Evolutionary conservation across 2,329 filamentous ascomycete species (phyloP).

Genomic region (Fusarium illudens): DNA sequence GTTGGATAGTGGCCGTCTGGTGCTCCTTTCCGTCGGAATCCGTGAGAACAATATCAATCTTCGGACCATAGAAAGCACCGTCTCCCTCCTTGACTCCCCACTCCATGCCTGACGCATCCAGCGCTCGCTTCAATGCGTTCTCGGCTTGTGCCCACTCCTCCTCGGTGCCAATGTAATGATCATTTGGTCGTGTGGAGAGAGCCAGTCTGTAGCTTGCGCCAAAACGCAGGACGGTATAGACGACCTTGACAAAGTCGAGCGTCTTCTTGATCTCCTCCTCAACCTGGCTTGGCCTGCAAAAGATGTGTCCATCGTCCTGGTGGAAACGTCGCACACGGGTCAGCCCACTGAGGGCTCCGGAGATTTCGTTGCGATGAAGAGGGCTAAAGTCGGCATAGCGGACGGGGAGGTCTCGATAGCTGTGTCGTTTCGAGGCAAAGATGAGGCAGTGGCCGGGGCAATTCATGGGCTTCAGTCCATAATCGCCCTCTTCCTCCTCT

Average conservation of each 20-base stretch:
- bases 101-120: constrained; percentile 72
- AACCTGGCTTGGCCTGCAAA: constrained; percentile 82
- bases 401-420: constrained; percentile 82
- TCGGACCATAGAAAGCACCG: constrained; percentile 90
- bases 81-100: constrained; percentile 84
- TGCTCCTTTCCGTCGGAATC: constrained; percentile 87
- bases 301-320: constrained; percentile 92
- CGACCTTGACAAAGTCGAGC: constrained; percentile 76
- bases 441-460: constrained; percentile 89
- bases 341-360: constrained; percentile 80
- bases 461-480: constrained; percentile 92
- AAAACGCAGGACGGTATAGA: constrained; percentile 75
- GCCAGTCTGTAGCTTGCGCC: constrained; percentile 75
- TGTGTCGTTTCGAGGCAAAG: constrained; percentile 76
- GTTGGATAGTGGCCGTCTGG: constrained; percentile 87
- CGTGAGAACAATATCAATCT: constrained; percentile 85
- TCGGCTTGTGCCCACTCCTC: constrained; percentile 68
- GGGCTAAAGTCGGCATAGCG: constrained; percentile 89
- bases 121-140: constrained; percentile 49
- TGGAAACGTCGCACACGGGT: constrained; percentile 88
- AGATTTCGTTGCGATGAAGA: constrained; percentile 86
- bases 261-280: constrained; percentile 77
- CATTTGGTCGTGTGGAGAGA: constrained; percentile 79
- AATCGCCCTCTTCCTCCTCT: constrained; percentile 74
- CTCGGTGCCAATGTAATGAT: constrained; percentile 78